phyloP scores from a whole-genome alignment of 495 filamentous ascomycete genomes.

The Neurospora pannonica region DNA sequence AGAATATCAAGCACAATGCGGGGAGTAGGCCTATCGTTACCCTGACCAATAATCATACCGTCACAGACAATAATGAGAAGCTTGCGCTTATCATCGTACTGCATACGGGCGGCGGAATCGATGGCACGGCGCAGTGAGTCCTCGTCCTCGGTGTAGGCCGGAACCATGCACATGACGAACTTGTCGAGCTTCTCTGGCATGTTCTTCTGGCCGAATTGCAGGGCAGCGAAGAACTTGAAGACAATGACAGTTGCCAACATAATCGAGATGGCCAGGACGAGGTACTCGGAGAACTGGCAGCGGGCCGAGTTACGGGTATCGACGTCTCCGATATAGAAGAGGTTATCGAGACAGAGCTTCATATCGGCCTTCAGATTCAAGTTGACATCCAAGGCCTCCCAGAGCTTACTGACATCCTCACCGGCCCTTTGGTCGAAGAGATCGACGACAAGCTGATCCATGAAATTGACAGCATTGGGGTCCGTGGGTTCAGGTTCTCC shows the following conservation, averaged over 20 bases:
- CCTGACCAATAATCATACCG: constrained; percentile 98
- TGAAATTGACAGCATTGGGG: constrained; percentile 62
- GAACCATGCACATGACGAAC: constrained; percentile 96
- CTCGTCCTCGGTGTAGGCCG: constrained; percentile 96
- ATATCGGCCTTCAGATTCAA: constrained; percentile 49
- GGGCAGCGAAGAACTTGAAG: constrained; percentile 94
- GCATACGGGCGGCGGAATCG: constrained; percentile 91
- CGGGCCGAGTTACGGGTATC: constrained; percentile 82
- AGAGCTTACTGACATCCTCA: constrained; percentile 73
- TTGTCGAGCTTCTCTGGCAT: constrained; percentile 94
- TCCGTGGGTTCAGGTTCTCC: constrained; percentile 37
- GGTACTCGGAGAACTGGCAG: constrained; percentile 84
- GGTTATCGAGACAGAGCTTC: constrained; percentile 81
- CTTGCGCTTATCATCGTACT: constrained; percentile 97
- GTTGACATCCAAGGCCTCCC: constrained; percentile 56
- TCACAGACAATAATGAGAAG: constrained; percentile 90
- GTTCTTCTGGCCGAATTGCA: constrained; percentile 88
- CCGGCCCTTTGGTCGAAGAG: constrained; percentile 73
- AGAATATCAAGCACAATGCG: constrained; percentile 96
- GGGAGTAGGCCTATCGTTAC: constrained; percentile 92
- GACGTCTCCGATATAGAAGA: constrained; percentile 89
- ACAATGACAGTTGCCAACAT: constrained; percentile 71
- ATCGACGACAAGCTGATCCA: constrained; percentile 62
- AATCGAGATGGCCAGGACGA: constrained; percentile 83
- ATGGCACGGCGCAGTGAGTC: constrained; percentile 94